Percentiles rank a stretch among this genome's conserved stretches.
phyloP scores from a whole-genome alignment of 495 filamentous ascomycete species.

The Daldinia decipiens region DNA sequence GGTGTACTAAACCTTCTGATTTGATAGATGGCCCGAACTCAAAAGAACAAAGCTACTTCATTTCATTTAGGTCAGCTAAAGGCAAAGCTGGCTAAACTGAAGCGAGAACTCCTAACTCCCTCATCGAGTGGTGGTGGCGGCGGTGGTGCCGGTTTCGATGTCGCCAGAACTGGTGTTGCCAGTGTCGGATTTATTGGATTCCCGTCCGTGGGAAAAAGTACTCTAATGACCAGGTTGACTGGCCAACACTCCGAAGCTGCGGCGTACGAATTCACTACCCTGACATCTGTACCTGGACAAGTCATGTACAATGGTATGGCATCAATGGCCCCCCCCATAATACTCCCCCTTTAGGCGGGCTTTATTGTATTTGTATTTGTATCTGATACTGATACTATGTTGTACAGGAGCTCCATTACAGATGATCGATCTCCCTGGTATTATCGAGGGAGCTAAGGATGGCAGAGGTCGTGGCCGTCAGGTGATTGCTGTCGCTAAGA shows the following conservation, averaged over 20 bases:
- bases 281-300: slow-evolving; percentile 97
- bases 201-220: slow-evolving; percentile 97
- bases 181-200: slow-evolving; percentile 90
- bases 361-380: neutral
- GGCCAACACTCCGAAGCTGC: slow-evolving; percentile 97
- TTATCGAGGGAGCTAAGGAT: slow-evolving; percentile 98
- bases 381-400: slow-evolving; percentile 25
- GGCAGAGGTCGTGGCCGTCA: slow-evolving; percentile 98
- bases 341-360: neutral
- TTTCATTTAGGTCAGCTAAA: slow-evolving; percentile 91
- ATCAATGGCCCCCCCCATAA: slow-evolving; percentile 1
- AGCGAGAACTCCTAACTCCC: slow-evolving; percentile 93
- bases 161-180: slow-evolving; percentile 96
- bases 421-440: slow-evolving; percentile 98
- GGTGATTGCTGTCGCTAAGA: slow-evolving; percentile 98
- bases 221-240: slow-evolving; percentile 92
- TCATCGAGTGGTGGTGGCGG: slow-evolving; percentile 82
- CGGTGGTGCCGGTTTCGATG: slow-evolving; percentile 93
- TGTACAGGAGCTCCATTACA: slow-evolving; percentile 84
- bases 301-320: slow-evolving; percentile 84
- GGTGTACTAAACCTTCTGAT: slow-evolving; percentile 36
- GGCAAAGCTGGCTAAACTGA: slow-evolving; percentile 97
- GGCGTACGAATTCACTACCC: slow-evolving; percentile 97
- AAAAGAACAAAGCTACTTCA: slow-evolving; percentile 98
- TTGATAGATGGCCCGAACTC: slow-evolving; percentile 86